Evolutionary conservation across 2,329 filamentous ascomycete species (phyloP), one percentile per base, ranked within the genome.

Genomic region (Fusarium brevicatenulatum): DNA sequence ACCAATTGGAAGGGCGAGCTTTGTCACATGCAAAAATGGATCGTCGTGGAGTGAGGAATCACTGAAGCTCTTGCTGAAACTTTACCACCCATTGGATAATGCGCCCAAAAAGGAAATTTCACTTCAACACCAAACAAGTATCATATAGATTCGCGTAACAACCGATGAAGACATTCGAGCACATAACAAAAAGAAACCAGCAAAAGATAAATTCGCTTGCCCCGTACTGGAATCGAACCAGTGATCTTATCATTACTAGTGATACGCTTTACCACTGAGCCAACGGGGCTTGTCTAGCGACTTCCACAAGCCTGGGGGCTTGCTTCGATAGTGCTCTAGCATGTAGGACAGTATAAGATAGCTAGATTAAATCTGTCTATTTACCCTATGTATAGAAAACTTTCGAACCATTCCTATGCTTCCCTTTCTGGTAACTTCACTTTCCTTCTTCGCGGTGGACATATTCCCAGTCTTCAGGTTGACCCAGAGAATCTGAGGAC

Each of bases 201-300:
- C 34, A 55, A 73, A 58, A 40, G 5, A 23, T 15, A 10, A 25
- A 7, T 1, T 37, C 36, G 7, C 58, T n/a, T 80, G 76, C 78
- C 78, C 73, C 77, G 72, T 80, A 77, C 73, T 73, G 73, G 78
- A 79, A 79, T 80, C 78, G 78, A 80, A 80, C 78, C 75, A 74
- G 73, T 77, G 78, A 80, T 78, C 78, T 80, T 79, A 72, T 79
- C 78, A 80, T 78, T 80, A 80, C 78, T 80, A 80, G 78, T 80
- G 78, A 80, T 73, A 80, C 78, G 78, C 78, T 80, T 76, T 80
- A 80, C 78, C 78, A 80, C 78, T 80, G 70, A 80, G 78, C 78
- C 78, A 80, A 79, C 73, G 76, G 71, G 77, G 78, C 50, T 64
- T 64, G 3, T 34, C 34, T 18, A 50, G 64, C 39, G 50, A 44